Evolutionary conservation across 2,329 filamentous ascomycete genomes (phyloP), one percentile per base, ranked within the genome.

Genomic region (Claviceps arundinis): DNA sequence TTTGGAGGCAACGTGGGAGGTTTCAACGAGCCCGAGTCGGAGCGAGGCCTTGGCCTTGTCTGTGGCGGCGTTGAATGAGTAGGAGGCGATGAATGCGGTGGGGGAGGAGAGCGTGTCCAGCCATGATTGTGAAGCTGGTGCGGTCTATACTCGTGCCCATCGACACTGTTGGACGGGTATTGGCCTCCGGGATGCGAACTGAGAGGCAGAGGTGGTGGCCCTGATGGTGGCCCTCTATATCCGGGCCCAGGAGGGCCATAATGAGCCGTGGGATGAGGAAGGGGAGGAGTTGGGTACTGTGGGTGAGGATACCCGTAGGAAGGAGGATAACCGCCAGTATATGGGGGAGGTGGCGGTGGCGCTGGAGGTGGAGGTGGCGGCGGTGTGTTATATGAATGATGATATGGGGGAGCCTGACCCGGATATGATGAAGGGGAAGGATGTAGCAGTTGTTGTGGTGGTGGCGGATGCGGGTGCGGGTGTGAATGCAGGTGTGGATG

Each of bases 291-390:
- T 26, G 58, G 58, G 50, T 56, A 57, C 16, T 60, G 61, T 17
- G 55, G 58, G 7, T 59, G 56, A 48, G 58, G 58, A n/a, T 62
- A 61, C 3, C 37, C 49, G 47, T 61, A 63, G 6, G 59, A 30
- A 47, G 56, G 55, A 38, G 58, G 54, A 41, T 61, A 64, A 16
- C 56, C 56, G 26, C 48, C 45, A 43, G 56, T 57, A 50, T 62
- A 55, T 37, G 60, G 38, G 5, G 47, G 47, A n/a, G 47, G 46
- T 9, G 52, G 53, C 30, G 60, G 40, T 6, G 47, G 37, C 8
- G 24, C 22, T 2, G 50, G 53, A 9, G 56, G 37, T 5, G 51
- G 56, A 5, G 51, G 50, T 3, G 53, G 47, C 16, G 50, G 53
- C 17, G 50, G 50, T 9, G 50, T 13, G 43, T 60, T 54, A 37